Base-by-base conservation (phyloP, 495 filamentous ascomycete species). In the Aspergillus nidulans region DNA sequence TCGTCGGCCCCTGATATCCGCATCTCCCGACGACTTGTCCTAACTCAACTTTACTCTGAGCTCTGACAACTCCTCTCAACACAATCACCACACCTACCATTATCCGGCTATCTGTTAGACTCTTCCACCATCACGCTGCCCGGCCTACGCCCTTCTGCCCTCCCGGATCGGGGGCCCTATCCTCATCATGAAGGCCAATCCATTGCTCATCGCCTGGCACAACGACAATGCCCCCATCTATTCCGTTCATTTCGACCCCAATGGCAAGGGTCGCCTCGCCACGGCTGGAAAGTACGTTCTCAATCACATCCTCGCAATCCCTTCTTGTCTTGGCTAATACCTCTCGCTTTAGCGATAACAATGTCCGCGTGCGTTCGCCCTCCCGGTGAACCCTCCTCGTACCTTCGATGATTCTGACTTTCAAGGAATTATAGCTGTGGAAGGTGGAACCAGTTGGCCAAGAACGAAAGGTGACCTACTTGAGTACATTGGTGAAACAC, bases 121-220 rank as follows among this genome's bases (percentile, higher is more conserved):
- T 5, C 13, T 18, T 16, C 12, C 4, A 16, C 15, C n/a, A 39
- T 8, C 8, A 18, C 15, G 18, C 41, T 32, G 24, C 25, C 20
- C 21, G 15, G 2, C 16, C n/a, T 18, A 36, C 30, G 34, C 23
- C 40, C 21, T 18, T 28, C 38, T 42, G 28, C 32, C 32, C 30
- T n/a, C 48, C 18, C 42, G 44, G 23, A 34, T 40, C 39, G 45
- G 53, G 53, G 53, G 68, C 69, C 66, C 52, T 60, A 59, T 61
- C 61, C 58, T 67, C 76, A 83, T 65, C 62, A 96, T 96, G 91
- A 95, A 90, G 80, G 88, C 89, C 57, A 84, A 89, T 63, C 90
- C 92, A 62, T 79, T 97, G 51, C 88, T 96, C 57, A 88, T 96
- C 68, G 86, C 90, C 71, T 97, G 94, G 94, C 95, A 97, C 70